phyloP scores from a whole-genome alignment of 768 basidiomycete species.

The Porpolomopsis calyptriformis region DNA sequence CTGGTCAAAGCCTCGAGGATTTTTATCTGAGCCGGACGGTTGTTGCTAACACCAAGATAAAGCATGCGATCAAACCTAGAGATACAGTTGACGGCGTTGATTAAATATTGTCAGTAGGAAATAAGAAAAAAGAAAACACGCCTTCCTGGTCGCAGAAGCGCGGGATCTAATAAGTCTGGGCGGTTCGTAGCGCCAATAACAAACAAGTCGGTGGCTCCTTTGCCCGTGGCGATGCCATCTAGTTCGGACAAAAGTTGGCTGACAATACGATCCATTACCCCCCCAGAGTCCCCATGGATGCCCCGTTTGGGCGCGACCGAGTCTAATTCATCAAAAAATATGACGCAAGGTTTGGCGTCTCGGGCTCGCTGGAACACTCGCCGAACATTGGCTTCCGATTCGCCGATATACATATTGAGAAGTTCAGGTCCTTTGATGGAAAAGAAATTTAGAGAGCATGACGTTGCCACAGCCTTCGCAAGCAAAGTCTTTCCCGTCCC shows the following conservation, averaged over 20 bases:
- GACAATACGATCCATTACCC: slow-evolving; percentile 97
- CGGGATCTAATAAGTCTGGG: slow-evolving; percentile 85
- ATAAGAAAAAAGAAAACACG: slow-evolving; percentile 19
- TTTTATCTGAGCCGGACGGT: slow-evolving; percentile 72
- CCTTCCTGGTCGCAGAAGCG: slow-evolving; percentile 82
- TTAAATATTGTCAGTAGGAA: not conserved
- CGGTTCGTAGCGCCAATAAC: slow-evolving; percentile 95
- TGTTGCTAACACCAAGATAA: slow-evolving; percentile 86
- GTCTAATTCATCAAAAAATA: slow-evolving; percentile 96
- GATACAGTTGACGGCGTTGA: not conserved
- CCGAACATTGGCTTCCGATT: slow-evolving; percentile 95
- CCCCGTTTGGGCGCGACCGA: slow-evolving; percentile 91
- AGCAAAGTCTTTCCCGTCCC: slow-evolving; percentile 94
- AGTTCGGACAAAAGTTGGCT: slow-evolving; percentile 89
- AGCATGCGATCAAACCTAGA: slow-evolving; percentile 91
- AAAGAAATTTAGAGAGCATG: slow-evolving; percentile 90
- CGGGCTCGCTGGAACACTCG: slow-evolving; percentile 83
- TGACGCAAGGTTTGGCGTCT: slow-evolving; percentile 88
- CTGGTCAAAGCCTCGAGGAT: slow-evolving; percentile 86
- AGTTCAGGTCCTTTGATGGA: slow-evolving; percentile 96
- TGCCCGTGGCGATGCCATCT: slow-evolving; percentile 72
- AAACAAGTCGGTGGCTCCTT: slow-evolving; percentile 63
- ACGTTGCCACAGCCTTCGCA: slow-evolving; percentile 93
- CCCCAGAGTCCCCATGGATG: slow-evolving; percentile 91
- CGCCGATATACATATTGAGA: slow-evolving; percentile 97